Evolutionary conservation across 2,329 filamentous ascomycete genomes (phyloP).

Genomic region (Ascochyta pisi): DNA sequence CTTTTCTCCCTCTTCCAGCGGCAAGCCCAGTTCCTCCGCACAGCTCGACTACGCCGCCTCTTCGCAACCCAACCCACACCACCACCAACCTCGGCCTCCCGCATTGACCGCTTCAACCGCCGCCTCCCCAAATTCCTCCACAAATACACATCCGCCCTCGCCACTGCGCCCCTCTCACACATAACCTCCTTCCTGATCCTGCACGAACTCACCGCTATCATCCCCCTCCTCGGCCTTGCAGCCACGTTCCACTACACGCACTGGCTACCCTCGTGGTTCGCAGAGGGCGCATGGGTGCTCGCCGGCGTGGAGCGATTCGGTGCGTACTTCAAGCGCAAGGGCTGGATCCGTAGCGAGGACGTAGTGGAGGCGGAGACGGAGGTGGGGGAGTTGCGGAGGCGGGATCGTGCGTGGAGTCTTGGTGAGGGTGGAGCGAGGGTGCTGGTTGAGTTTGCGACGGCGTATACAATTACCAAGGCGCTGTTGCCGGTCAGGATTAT

Average conservation of each 20-base stretch:
- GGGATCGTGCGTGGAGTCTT: slow-evolving; percentile 48
- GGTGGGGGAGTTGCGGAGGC: slow-evolving; percentile 35
- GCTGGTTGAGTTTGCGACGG: slow-evolving; percentile 77
- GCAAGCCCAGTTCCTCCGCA: slow-evolving; percentile 1
- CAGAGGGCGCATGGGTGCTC: slow-evolving; percentile 61
- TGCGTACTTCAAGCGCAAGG: slow-evolving; percentile 76
- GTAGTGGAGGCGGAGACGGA: slow-evolving; percentile 54
- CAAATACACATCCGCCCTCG: slow-evolving; percentile 72
- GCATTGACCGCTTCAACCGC: slow-evolving; percentile 46
- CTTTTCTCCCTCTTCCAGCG: slow-evolving; percentile 8
- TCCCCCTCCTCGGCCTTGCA: slow-evolving; percentile 78
- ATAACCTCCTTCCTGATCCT: slow-evolving; percentile 85
- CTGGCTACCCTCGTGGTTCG: slow-evolving; percentile 69
- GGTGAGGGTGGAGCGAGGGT: slow-evolving; percentile 59
- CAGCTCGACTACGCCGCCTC: slow-evolving; percentile 13
- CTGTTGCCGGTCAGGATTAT: slow-evolving; percentile 79
- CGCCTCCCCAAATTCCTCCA: slow-evolving; percentile 69
- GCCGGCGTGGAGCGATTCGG: slow-evolving; percentile 77
- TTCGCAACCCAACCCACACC: slow-evolving; percentile 28
- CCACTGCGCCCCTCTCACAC: slow-evolving; percentile 80
- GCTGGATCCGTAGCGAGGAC: slow-evolving; percentile 73
- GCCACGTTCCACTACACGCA: slow-evolving; percentile 80
- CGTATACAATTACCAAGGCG: slow-evolving; percentile 89
- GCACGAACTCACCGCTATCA: slow-evolving; percentile 87
- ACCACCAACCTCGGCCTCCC: slow-evolving; percentile 34